phyloP scores from a whole-genome alignment of 305 asterid species.

The Fraxinus greggii region DNA sequence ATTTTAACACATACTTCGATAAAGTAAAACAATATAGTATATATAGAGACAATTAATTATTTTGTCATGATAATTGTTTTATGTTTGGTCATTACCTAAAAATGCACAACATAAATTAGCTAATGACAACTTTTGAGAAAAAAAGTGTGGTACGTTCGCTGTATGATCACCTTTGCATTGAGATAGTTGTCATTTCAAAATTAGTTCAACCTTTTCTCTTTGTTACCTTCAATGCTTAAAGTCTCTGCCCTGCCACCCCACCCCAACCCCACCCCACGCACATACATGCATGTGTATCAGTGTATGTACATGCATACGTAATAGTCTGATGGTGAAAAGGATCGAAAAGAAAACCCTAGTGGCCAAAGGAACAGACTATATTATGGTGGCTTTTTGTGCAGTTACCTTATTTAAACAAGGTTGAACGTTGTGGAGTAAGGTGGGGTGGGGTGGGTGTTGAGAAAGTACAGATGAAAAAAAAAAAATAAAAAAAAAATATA shows the following conservation, averaged over 20 bases:
- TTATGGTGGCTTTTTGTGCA: not conserved
- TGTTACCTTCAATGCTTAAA: slow-evolving; percentile 8
- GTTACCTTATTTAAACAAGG: not conserved
- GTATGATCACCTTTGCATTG: slow-evolving; percentile 30
- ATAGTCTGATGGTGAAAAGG: not conserved
- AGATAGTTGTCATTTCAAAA: slow-evolving; percentile 36
- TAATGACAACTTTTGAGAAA: slow-evolving; percentile 24
- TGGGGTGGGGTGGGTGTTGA: not conserved
- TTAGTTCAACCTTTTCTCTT: slow-evolving; percentile 22
- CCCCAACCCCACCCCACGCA: not conserved
- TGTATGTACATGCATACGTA: not conserved
- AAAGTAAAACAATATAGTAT: not conserved
- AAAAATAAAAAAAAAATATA: not conserved
- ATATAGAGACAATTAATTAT: not conserved
- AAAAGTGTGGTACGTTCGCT: slow-evolving; percentile 29
- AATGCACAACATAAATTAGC: not conserved
- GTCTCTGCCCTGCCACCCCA: not conserved
- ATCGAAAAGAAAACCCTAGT: slow-evolving; percentile 12
- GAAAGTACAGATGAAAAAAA: too few species aligned
- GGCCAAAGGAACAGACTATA: not conserved
- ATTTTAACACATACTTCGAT: too few species aligned
- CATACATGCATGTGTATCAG: not conserved
- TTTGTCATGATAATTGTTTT: not conserved
- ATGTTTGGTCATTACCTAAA: not conserved
- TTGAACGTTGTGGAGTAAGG: not conserved